Percentiles rank a stretch among this genome's conserved stretches.
Evolutionary conservation across 1,139 yeast genomes (phyloP).

Genomic region (Maudiozyma humilis): DNA sequence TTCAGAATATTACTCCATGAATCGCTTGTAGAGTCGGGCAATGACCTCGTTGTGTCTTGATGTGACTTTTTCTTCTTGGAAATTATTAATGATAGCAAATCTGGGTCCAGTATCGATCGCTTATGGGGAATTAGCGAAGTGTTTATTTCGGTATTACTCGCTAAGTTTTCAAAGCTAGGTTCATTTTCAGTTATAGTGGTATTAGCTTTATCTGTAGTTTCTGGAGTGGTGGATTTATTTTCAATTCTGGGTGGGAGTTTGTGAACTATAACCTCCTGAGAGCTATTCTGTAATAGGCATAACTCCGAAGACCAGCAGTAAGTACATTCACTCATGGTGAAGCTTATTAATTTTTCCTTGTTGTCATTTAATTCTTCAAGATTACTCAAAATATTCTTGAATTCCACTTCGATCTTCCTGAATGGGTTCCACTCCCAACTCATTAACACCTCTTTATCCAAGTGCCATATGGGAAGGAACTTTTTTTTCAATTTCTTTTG

Average conservation of each 20-base stretch:
- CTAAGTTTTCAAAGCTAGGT: neutral
- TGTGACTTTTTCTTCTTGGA: constrained; percentile 13
- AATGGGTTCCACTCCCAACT: constrained; percentile 21
- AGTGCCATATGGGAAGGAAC: constrained; percentile 12
- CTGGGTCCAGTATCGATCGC: constrained; percentile 20
- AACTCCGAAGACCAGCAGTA: neutral
- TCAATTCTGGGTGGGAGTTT: too few relatives aligned
- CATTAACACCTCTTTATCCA: constrained; percentile 11
- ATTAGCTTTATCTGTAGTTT: neutral
- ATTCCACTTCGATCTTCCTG: neutral
- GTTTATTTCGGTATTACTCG: constrained; percentile 2
- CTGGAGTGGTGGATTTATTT: too few relatives aligned
- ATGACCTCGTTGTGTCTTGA: too few relatives aligned
- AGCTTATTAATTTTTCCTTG: neutral
- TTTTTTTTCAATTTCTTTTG: neutral
- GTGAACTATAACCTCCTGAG: neutral
- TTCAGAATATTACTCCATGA: neutral
- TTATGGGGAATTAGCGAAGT: constrained; percentile 17
- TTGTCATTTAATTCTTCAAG: too few relatives aligned
- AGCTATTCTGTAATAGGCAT: neutral
- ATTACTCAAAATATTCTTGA: neutral
- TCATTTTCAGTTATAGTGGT: neutral
- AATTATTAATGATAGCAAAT: constrained; percentile 12
- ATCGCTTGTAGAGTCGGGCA: neutral
- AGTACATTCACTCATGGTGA: neutral